Conservation (phyloP, 2,329 filamentous ascomycete genomes). For the Colletotrichum kahawae region DNA sequence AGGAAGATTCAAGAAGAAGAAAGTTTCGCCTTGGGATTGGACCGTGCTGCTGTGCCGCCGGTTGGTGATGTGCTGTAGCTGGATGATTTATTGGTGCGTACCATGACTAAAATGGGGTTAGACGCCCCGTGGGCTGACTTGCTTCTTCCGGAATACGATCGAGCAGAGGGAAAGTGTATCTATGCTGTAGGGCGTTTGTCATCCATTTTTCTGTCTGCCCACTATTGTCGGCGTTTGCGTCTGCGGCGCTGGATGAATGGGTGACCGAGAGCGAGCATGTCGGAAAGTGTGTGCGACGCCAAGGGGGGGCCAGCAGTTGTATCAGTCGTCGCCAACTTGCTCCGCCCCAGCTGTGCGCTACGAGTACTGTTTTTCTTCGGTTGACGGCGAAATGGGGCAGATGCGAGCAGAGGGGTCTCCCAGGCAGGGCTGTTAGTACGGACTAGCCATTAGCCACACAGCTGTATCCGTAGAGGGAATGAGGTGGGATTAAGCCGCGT, state of each 20-base stretch:
- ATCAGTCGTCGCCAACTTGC: neutral
- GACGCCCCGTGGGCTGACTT: neutral
- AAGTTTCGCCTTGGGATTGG: neutral
- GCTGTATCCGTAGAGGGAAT: neutral
- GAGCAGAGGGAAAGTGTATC: neutral
- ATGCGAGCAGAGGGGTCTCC: neutral
- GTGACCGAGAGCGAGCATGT: neutral
- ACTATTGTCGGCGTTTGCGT: neutral
- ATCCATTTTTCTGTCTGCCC: neutral
- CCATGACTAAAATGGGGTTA: neutral
- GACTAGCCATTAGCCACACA: neutral
- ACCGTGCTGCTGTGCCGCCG: neutral
- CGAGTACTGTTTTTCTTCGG: neutral
- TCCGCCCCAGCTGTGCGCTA: neutral
- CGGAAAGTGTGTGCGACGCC: slow-evolving; percentile 1
- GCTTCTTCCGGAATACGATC: neutral
- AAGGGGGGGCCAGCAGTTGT: neutral
- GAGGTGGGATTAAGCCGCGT: neutral
- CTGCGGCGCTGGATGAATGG: neutral
- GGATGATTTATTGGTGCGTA: neutral
- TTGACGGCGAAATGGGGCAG: neutral
- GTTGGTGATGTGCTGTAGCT: neutral
- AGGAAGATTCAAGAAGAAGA: neutral
- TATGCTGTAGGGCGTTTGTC: neutral
- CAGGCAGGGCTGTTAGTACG: neutral